Percentiles rank a stretch among this genome's conserved stretches.
Evolutionary conservation across 306 rosid species (phyloP).

Genomic region (Vigna nakashimae): DNA sequence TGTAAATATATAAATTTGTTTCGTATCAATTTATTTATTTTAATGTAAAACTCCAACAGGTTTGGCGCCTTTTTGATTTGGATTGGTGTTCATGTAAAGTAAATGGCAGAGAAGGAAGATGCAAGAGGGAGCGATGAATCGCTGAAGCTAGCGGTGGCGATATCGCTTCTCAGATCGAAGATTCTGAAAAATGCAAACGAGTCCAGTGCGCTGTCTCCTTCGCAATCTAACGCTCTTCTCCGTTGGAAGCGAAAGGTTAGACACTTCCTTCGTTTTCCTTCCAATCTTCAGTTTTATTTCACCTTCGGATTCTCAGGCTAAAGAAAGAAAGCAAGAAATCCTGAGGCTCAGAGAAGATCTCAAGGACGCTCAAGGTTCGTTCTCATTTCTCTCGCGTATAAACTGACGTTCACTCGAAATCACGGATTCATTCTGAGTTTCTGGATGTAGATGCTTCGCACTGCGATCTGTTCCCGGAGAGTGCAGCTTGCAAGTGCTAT

Average conservation of each 20-base stretch:
- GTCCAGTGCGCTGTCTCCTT: slow-evolving; percentile 43
- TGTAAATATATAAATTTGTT: too few species aligned
- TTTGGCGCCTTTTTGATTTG: slow-evolving; percentile 38
- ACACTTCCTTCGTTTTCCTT: slow-evolving; percentile 23
- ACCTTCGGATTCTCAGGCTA: slow-evolving; percentile 63
- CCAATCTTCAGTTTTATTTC: not conserved
- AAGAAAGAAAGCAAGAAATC: slow-evolving; percentile 87
- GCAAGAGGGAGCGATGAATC: slow-evolving; percentile 58
- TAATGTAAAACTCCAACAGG: not conserved
- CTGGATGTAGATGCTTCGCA: slow-evolving; percentile 67
- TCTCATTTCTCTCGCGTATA: not conserved
- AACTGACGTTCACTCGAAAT: not conserved
- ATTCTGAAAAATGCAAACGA: slow-evolving; percentile 47
- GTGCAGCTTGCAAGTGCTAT: slow-evolving; percentile 88
- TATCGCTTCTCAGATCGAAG: slow-evolving; percentile 80
- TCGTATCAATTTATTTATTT: too few species aligned
- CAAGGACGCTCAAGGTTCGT: slow-evolving; percentile 76
- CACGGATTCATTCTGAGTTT: slow-evolving; percentile 10
- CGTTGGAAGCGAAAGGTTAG: slow-evolving; percentile 94
- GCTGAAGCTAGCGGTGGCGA: slow-evolving; percentile 77
- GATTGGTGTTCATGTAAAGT: not conserved
- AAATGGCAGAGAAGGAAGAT: slow-evolving; percentile 55
- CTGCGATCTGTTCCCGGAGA: slow-evolving; percentile 72
- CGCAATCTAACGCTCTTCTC: slow-evolving; percentile 71
- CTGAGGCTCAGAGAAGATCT: slow-evolving; percentile 78